phyloP scores from a whole-genome alignment of 2,329 filamentous ascomycete species.

The Colletotrichum spinosum region DNA sequence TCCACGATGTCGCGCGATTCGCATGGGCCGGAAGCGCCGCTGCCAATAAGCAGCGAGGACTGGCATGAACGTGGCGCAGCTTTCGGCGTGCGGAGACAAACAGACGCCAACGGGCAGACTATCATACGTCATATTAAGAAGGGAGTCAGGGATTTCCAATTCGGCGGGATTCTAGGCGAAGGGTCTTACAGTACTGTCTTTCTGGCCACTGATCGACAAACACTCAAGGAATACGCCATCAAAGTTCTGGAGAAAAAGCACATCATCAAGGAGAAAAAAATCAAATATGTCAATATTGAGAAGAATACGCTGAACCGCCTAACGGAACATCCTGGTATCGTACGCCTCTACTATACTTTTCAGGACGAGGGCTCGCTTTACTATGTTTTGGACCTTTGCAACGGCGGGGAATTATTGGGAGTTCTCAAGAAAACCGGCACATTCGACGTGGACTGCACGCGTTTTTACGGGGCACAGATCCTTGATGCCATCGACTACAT shows the following conservation, averaged over 20 bases:
- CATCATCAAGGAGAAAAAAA: constrained; percentile 99
- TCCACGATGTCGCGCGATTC: constrained; percentile 50
- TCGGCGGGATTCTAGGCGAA: constrained; percentile 90
- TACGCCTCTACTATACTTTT: constrained; percentile 97
- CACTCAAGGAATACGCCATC: constrained; percentile 95
- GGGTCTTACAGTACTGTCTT: constrained; percentile 98
- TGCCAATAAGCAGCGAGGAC: constrained; percentile 79
- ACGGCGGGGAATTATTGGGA: constrained; percentile 89
- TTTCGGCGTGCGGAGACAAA: constrained; percentile 82
- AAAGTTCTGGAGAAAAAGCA: constrained; percentile 98
- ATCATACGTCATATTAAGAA: constrained; percentile 91
- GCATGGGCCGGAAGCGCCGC: constrained; percentile 53
- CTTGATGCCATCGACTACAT: constrained; percentile 97
- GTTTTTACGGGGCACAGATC: constrained; percentile 96
- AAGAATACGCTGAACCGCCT: constrained; percentile 97
- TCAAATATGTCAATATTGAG: constrained; percentile 99
- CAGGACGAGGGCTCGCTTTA: constrained; percentile 97
- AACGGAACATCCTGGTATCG: constrained; percentile 95
- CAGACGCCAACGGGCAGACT: constrained; percentile 86
- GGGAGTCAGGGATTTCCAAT: constrained; percentile 95
- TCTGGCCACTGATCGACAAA: constrained; percentile 92
- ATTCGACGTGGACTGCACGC: constrained; percentile 93
- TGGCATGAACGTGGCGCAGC: constrained; percentile 98
- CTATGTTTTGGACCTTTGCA: constrained; percentile 94
- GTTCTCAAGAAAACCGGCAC: constrained; percentile 94